phyloP scores from a whole-genome alignment of 1,284 basidiomycete species.

The Marasmius tenuissimus region DNA sequence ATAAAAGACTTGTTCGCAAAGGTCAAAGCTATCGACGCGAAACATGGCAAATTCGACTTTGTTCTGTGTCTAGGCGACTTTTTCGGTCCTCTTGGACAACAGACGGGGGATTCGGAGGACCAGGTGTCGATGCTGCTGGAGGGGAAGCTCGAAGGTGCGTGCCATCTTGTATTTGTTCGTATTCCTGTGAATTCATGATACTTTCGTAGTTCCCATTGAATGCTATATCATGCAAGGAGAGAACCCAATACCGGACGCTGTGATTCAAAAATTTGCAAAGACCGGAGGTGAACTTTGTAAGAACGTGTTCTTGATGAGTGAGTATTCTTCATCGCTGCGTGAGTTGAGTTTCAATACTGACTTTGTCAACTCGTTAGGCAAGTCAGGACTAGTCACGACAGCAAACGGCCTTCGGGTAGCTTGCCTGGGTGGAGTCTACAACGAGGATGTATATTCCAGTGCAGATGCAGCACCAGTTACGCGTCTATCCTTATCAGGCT shows the following conservation, averaged over 20 bases:
- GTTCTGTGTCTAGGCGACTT: conserved; percentile 90
- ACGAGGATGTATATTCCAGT: conserved; percentile 57
- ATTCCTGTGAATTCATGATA: not conserved
- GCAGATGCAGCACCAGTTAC: conserved; percentile 62
- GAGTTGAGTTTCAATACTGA: not conserved
- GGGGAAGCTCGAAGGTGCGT: conserved; percentile 64
- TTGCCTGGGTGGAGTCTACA: conserved; percentile 79
- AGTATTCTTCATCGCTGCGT: conserved; percentile 25
- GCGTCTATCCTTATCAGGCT: conserved; percentile 11
- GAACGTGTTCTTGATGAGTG: conserved; percentile 85
- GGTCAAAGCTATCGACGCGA: conserved; percentile 84
- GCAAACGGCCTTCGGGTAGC: conserved; percentile 84
- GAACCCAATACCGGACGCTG: conserved; percentile 65
- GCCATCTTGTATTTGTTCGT: not conserved
- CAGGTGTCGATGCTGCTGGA: conserved; percentile 63
- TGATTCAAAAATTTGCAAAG: conserved; percentile 73
- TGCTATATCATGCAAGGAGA: conserved; percentile 93
- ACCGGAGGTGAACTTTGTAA: conserved; percentile 78
- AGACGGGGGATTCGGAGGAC: conserved; percentile 29
- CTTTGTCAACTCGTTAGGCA: conserved; percentile 50
- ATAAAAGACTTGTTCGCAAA: conserved; percentile 78
- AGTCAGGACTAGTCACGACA: conserved; percentile 81
- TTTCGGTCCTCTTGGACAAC: conserved; percentile 62
- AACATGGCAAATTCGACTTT: conserved; percentile 93
- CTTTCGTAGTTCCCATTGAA: conserved; percentile 71